Base-by-base conservation (phyloP, 176 grass and related monocot species). In the Thinopyrum elongatum region DNA sequence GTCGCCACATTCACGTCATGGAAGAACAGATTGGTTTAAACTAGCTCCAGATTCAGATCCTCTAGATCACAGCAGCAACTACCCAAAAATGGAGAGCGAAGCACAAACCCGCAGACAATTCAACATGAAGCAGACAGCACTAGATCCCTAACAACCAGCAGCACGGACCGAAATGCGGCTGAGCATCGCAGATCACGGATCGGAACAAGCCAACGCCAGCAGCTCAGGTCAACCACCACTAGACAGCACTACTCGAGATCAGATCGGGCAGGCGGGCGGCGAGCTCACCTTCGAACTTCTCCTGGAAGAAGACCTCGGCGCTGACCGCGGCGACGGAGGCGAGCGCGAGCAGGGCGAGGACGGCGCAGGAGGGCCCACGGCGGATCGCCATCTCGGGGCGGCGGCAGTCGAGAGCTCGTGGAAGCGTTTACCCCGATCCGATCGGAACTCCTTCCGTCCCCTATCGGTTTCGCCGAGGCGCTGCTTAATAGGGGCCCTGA, bases 301-400 rank as follows among this genome's bases (percentile, higher is more conserved):
- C 96, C 86, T 95, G 88, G 77, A 98, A 98, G 88, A 87, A 98
- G 91, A 98, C 89, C 59, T 98, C 91, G 23, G 44, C 90, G 14
- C 82, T 28, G 64, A 55, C 90, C 2, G 87, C 63, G n/a, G 92
- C 78, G 57, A 81, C 73, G 19, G 87, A 89, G 19, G 91, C 89
- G 71, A 98, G 89, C 39, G 86, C 89, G 55, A 98, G 69, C 22
- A 79, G 42, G 26, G 66, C 83, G 35, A 42, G 89, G 12, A 82
- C 12, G 67, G 85, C 81, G 36, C 8, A 87, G 28, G 76, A 79
- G 2, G 86, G 33, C 1, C 87, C 83, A 49, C 47, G 62, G 27
- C 83, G 53, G 57, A 94, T 91, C 86, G 90, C 93, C 96, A 98
- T 98, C 23, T 19, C 76, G 12, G 55, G 59, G 29, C 65, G 47